Evolutionary conservation across 1,284 basidiomycete genomes (phyloP).

Genomic region (Sphagnurus paluster): DNA sequence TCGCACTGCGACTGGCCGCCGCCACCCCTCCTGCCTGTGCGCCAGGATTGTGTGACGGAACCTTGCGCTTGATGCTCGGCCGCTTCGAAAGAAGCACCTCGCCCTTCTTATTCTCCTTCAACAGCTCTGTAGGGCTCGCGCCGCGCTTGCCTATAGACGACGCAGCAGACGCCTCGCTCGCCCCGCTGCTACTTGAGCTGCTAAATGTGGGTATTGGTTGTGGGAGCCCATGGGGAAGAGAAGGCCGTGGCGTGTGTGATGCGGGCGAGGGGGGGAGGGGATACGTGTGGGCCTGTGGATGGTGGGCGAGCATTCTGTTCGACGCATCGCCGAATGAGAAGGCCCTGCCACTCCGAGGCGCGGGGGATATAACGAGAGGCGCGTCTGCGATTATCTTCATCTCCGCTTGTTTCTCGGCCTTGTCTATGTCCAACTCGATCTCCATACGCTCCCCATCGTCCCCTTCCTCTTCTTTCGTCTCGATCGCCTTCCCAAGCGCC

Average conservation of each 20-base stretch:
- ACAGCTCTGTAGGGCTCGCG: conserved; percentile 70
- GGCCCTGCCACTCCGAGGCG: not conserved
- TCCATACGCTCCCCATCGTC: not conserved
- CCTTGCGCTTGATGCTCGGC: conserved; percentile 62
- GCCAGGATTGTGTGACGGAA: too few relatives aligned
- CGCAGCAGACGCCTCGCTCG: conserved; percentile 14
- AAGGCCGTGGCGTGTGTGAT: not conserved
- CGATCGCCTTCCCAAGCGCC: too few relatives aligned
- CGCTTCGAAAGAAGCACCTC: conserved; percentile 60
- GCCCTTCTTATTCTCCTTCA: conserved; percentile 59
- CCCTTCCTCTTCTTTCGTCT: not conserved
- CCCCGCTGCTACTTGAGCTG: conserved; percentile 16
- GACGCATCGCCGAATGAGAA: conserved; percentile 1
- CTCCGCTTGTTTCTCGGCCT: not conserved
- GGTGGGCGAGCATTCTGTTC: conserved; percentile 1
- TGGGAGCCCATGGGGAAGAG: not conserved
- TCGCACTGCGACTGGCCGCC: too few relatives aligned
- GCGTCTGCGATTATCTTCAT: not conserved
- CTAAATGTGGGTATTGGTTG: conserved; percentile 4
- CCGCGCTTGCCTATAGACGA: conserved; percentile 57
- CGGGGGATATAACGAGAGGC: not conserved
- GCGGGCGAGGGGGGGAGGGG: not conserved
- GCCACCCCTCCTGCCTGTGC: not conserved
- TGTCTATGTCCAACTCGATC: not conserved
- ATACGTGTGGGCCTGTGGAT: not conserved